These are phyloP conservation scores for Globisporangium spiculum DNA, from an alignment of 352 stramenopile species.

Conservation along the genomic window DNA sequence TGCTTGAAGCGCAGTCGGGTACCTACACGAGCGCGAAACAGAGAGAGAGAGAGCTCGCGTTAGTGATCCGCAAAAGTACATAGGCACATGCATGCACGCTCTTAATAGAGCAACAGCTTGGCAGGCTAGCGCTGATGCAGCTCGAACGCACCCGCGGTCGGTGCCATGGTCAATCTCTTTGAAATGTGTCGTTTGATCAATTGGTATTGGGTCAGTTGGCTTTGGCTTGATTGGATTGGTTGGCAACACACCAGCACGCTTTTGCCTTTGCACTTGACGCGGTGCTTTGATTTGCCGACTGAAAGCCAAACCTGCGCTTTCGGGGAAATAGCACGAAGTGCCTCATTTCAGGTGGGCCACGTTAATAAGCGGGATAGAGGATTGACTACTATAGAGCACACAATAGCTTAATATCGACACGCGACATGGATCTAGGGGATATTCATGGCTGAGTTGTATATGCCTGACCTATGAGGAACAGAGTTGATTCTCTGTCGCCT, in stretches of 20 bases:
- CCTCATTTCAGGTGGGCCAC: not conserved
- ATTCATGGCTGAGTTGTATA: too few species aligned
- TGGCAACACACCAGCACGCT: not conserved
- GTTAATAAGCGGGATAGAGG: not conserved
- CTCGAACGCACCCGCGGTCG: slow-evolving; percentile 38
- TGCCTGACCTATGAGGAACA: too few species aligned
- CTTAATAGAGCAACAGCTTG: not conserved
- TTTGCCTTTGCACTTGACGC: not conserved
- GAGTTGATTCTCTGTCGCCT: too few species aligned
- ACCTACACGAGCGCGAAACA: slow-evolving; percentile 26
- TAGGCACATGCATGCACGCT: not conserved
- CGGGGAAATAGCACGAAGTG: not conserved
- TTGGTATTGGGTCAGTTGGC: not conserved
- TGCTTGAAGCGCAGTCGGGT: slow-evolving; percentile 76
- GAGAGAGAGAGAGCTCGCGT: not conserved
- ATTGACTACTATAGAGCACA: not conserved
- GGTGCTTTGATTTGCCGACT: not conserved
- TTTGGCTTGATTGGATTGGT: not conserved
- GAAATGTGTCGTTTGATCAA: slow-evolving; percentile 1
- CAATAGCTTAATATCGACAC: not conserved
- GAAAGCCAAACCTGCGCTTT: not conserved
- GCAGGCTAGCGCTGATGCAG: not conserved
- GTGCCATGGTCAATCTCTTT: slow-evolving; percentile 31
- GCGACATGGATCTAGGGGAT: too few species aligned
- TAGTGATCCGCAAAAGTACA: not conserved